Percentiles rank a stretch among this genome's conserved stretches.
Conservation (phyloP, 2,329 filamentous ascomycete genomes). For the Aspergillus arachidicola region DNA sequence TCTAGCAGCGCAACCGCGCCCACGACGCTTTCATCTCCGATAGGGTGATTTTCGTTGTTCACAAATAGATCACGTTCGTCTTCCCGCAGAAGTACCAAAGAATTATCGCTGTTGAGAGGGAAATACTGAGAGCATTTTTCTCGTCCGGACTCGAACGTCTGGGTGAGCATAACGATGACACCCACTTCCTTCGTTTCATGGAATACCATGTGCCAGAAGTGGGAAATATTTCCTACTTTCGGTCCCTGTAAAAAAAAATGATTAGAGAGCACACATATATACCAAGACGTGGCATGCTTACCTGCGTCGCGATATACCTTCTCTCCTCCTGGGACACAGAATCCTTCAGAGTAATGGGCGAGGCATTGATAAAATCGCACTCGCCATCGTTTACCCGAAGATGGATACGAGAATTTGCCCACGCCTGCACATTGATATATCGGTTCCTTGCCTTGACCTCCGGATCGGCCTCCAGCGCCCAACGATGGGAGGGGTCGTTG, state of each 20-base stretch:
- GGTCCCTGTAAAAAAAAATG: slow-evolving; percentile 64
- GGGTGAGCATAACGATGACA: slow-evolving; percentile 93
- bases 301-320: slow-evolving; percentile 87
- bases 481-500: slow-evolving; percentile 55
- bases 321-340: slow-evolving; percentile 48
- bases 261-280: background rate
- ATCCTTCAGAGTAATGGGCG: slow-evolving; percentile 64
- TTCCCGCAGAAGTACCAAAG: slow-evolving; percentile 47
- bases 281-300: slow-evolving; percentile 29
- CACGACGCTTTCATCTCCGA: slow-evolving; percentile 64
- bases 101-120: slow-evolving; percentile 59
- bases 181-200: slow-evolving; percentile 74
- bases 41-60: slow-evolving; percentile 64
- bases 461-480: slow-evolving; percentile 60
- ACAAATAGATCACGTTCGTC: slow-evolving; percentile 42
- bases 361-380: slow-evolving; percentile 82
- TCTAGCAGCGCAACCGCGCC: slow-evolving; percentile 67
- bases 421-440: slow-evolving; percentile 88
- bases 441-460: slow-evolving; percentile 70
- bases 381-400: slow-evolving; percentile 74
- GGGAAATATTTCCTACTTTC: slow-evolving; percentile 71
- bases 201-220: slow-evolving; percentile 95
- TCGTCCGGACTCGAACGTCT: slow-evolving; percentile 73
- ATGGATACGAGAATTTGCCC: slow-evolving; percentile 80
- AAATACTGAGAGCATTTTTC: slow-evolving; percentile 94